These are phyloP conservation scores for Fusarium phyllophilum DNA, from an alignment of 2,329 filamentous ascomycete genomes.

Conservation along the genomic window DNA sequence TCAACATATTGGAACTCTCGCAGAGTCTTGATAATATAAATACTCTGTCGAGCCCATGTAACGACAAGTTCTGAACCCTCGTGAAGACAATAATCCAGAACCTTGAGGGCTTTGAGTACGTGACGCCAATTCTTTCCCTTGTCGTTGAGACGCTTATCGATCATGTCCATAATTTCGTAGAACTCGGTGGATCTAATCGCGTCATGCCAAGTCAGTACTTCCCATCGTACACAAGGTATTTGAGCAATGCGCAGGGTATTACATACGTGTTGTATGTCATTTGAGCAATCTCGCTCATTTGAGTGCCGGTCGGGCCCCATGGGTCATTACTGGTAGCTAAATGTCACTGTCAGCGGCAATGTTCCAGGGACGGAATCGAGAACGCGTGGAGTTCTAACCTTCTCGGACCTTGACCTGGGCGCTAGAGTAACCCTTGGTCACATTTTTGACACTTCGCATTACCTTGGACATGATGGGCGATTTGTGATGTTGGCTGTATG, in stretches of 20 bases:
- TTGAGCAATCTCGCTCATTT: conserved; percentile 98
- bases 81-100: conserved; percentile 96
- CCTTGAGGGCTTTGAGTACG: conserved; percentile 96
- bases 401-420: conserved; percentile 98
- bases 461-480: conserved; percentile 86
- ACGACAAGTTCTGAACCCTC: conserved; percentile 97
- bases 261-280: conserved; percentile 97
- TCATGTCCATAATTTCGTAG: conserved; percentile 99
- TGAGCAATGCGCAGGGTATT: not conserved
- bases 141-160: conserved; percentile 97
- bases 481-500: conserved; percentile 12
- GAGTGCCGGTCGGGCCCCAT: conserved; percentile 96
- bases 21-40: conserved; percentile 98
- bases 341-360: conserved; percentile 35
- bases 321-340: conserved; percentile 97
- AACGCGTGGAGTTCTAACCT: conserved; percentile 66
- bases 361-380: not conserved
- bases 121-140: conserved; percentile 99
- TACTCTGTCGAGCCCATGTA: conserved; percentile 97
- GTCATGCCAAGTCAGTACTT: conserved; percentile 33
- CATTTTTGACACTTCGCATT: conserved; percentile 97
- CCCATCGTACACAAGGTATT: not conserved
- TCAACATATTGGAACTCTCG: conserved; percentile 97
- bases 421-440: conserved; percentile 97
- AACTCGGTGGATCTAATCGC: conserved; percentile 85